phyloP scores from a whole-genome alignment of 192 early-diverging fungal species.

The Cladochytrium replicatum region DNA sequence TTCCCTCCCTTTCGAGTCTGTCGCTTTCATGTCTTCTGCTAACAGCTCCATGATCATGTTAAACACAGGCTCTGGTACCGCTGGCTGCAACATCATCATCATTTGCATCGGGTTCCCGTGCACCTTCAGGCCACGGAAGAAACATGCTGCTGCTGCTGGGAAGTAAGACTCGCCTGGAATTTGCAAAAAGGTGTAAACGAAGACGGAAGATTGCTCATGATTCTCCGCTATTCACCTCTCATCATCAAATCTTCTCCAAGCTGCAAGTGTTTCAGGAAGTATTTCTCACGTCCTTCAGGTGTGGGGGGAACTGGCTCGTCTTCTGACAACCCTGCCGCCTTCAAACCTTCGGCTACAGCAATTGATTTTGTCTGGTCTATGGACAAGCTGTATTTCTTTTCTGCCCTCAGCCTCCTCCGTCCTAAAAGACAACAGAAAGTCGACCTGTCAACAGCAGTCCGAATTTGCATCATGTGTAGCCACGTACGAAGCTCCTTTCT shows the following conservation, averaged over 20 bases:
- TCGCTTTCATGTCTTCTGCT: no score
- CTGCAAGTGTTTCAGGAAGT: slow-evolving; percentile 81
- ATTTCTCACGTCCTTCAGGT: slow-evolving; percentile 75
- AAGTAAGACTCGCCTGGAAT: slow-evolving; percentile 48
- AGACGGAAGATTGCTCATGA: background rate
- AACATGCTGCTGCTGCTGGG: slow-evolving; percentile 69
- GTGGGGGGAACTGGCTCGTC: slow-evolving; percentile 67
- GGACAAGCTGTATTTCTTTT: no score
- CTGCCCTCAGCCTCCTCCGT: no score
- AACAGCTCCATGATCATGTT: slow-evolving; percentile 83
- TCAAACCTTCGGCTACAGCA: no score
- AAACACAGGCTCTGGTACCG: slow-evolving; percentile 78
- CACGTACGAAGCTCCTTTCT: slow-evolving; percentile 70
- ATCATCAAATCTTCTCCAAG: slow-evolving; percentile 68
- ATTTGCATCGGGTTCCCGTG: slow-evolving; percentile 92
- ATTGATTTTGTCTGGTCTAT: background rate
- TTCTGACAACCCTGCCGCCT: slow-evolving; percentile 31
- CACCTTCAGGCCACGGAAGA: slow-evolving; percentile 87
- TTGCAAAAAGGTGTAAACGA: no score
- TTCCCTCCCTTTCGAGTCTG: slow-evolving; percentile 28
- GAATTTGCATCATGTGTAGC: no score
- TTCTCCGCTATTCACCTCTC: slow-evolving; percentile 44
- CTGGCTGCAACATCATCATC: slow-evolving; percentile 91
- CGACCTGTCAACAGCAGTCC: no score
- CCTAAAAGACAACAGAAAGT: no score